A percentile compares a stretch with the other conserved stretches of the same genome.
phyloP scores from a whole-genome alignment of 345 rosid species.

The Linum usitatissimum region DNA sequence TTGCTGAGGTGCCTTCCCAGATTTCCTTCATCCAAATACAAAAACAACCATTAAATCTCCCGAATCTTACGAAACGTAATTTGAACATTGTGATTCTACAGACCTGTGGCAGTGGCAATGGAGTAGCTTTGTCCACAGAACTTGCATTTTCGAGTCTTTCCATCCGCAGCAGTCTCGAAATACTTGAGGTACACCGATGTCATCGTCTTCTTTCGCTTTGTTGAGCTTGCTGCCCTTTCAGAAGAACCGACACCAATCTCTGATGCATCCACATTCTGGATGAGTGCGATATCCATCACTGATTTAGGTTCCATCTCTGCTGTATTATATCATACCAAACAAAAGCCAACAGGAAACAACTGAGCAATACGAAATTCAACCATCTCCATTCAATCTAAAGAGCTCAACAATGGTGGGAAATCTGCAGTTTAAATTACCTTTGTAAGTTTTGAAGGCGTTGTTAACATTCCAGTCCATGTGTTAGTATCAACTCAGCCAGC shows the following conservation, averaged over 20 bases:
- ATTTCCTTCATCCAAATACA: constrained; percentile 40
- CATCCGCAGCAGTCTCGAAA: constrained; percentile 75
- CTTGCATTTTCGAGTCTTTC: constrained; percentile 84
- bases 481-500: constrained; percentile 3
- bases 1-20: constrained; percentile 83
- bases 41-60: no score
- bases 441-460: constrained; percentile 64
- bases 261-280: constrained; percentile 46
- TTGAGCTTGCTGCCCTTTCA: constrained; percentile 39
- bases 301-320: constrained; percentile 73
- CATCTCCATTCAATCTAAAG: background rate
- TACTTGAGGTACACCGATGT: constrained; percentile 89
- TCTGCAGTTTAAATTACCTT: constrained; percentile 35
- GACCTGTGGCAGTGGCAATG: constrained; percentile 92
- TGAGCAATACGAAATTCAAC: background rate
- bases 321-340: no score
- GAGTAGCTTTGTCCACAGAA: constrained; percentile 92
- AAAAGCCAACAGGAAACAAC: constrained; percentile 15
- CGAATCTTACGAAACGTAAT: no score
- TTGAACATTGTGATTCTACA: background rate
- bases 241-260: constrained; percentile 70
- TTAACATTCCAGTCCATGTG: constrained; percentile 79
- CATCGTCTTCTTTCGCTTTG: constrained; percentile 93
- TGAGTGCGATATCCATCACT: constrained; percentile 55
- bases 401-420: background rate